Evolutionary conservation across 345 rosid species (phyloP), one percentile per base, ranked within the genome.

Genomic region (Triadica sebifera): DNA sequence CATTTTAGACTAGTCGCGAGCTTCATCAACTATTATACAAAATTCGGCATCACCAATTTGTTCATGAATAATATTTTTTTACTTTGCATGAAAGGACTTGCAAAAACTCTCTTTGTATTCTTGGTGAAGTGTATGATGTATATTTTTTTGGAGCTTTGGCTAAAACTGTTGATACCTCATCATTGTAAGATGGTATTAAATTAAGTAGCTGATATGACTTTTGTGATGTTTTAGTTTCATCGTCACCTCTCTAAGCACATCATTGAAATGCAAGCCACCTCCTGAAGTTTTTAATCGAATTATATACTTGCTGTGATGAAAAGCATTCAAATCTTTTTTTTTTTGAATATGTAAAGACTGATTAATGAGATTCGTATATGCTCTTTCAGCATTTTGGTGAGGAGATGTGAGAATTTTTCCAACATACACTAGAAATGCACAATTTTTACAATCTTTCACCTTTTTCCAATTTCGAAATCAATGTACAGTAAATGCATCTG

Each of bases 231-330:
- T n/a, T n/a, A n/a, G n/a, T n/a, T n/a, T n/a, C n/a, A n/a, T n/a
- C n/a, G n/a, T n/a, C n/a, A n/a, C 72, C 78, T 57, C 67, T 75
- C 5, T 57, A 56, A 24, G 58, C 15, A 56, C 46, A 65, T n/a
- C 25, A 65, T 29, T 75, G 41, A 60, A 46, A 59, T 12, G 69
- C 24, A 4, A 75, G 45, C 59, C 67, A 67, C 49, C 45, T 0
- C 47, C 49, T 20, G 45, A 22, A 25, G 57, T 7, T 16, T 67
- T 67, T 51, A 66, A 43, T 10, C 55, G 38, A 0, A 22, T 8
- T 22, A 34, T 58, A 58, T 58, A 60, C 12, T 60, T 60, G 15
- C 25, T 25, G 17, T 25, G 19, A 60, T 24, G 39, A 25, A 25
- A 60, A 60, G 0, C 7, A 0, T 25, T 60, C 0, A 60, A 60